These are phyloP conservation scores for Cercophora scortea DNA, from an alignment of 495 filamentous ascomycete genomes.

Conservation along the genomic window DNA sequence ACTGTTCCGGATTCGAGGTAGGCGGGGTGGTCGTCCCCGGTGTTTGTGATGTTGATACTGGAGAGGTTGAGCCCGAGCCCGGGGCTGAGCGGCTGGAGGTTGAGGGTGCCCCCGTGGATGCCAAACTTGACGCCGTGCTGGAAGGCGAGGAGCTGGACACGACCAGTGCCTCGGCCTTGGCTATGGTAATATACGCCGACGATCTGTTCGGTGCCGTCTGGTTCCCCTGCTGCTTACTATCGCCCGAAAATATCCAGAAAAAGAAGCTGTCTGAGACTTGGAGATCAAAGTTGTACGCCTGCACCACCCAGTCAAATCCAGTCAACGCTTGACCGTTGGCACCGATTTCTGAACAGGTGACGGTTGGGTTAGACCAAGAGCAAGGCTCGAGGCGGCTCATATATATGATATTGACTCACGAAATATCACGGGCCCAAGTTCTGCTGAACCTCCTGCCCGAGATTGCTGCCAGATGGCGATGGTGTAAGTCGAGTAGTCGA, in stretches of 20 bases:
- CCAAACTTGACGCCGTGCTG: background rate
- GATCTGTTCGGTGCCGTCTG: background rate
- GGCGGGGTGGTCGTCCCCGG: no score
- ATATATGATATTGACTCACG: background rate
- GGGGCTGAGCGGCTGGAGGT: no score
- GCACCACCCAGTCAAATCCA: background rate
- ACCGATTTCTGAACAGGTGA: no score
- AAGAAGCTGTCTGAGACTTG: background rate
- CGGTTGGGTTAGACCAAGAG: no score
- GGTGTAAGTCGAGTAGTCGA: background rate
- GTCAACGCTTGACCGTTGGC: no score
- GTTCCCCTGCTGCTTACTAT: background rate
- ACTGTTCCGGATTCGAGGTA: no score
- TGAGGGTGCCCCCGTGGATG: background rate
- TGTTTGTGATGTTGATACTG: background rate
- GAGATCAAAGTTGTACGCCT: background rate
- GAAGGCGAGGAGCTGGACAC: background rate
- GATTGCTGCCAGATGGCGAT: background rate
- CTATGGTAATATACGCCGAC: background rate
- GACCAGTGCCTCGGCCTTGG: background rate
- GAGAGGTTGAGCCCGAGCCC: background rate
- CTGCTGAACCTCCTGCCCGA: background rate
- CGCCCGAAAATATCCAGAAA: background rate
- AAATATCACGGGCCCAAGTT: background rate
- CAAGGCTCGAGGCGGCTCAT: no score